Evolutionary conservation across 2,329 filamentous ascomycete species (phyloP).

Genomic region (Myriosclerotinia curreyana): DNA sequence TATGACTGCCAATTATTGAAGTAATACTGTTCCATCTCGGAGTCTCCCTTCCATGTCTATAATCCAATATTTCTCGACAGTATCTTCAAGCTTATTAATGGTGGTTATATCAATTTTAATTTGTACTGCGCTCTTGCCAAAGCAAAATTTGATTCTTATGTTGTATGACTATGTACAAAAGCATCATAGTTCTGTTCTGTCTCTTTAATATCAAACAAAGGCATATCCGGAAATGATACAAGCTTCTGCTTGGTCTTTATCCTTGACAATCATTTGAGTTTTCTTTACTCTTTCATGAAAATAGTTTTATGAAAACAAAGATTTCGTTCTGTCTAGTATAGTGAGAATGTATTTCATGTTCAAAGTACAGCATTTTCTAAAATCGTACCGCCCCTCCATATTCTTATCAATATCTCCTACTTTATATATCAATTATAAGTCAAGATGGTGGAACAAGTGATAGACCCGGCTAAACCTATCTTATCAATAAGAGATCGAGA

Average conservation of each 20-base stretch:
- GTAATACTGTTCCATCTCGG: no score
- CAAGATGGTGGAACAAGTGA: slow-evolving; percentile 4
- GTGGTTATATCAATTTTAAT: not conserved
- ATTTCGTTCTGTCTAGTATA: not conserved
- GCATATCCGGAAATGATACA: not conserved
- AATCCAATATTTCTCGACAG: no score
- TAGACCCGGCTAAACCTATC: slow-evolving; percentile 5
- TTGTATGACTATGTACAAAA: not conserved
- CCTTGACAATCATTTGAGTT: not conserved
- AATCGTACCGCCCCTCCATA: not conserved
- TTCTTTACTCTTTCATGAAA: not conserved
- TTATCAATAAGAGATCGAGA: not conserved
- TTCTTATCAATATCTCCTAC: not conserved
- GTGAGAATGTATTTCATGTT: not conserved
- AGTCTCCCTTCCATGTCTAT: not conserved
- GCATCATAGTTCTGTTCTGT: not conserved
- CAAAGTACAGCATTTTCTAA: not conserved
- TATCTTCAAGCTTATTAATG: not conserved
- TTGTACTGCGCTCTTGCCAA: not conserved
- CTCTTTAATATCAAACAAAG: not conserved
- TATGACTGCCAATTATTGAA: not conserved
- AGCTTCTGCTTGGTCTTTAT: not conserved
- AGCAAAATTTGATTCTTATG: not conserved
- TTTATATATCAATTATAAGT: not conserved
- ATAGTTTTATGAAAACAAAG: not conserved